phyloP scores from a whole-genome alignment of 2,329 filamentous ascomycete genomes.

The Alternaria longipes region DNA sequence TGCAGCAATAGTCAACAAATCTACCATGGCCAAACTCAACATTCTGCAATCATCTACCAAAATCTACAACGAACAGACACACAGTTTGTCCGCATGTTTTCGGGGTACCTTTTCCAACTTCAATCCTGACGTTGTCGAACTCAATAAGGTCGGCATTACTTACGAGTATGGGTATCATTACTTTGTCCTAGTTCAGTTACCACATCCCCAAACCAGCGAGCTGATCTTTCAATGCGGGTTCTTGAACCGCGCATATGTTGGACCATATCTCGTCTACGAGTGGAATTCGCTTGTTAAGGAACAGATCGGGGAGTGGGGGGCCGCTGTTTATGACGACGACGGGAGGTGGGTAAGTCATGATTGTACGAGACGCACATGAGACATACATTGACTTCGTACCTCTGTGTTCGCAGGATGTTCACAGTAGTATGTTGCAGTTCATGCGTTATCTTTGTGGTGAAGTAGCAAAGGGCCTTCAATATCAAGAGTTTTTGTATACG shows the following conservation, averaged over 20 bases:
- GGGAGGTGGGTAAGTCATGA: not conserved
- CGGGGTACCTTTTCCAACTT: not conserved
- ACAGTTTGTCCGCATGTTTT: not conserved
- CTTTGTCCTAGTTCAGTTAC: not conserved
- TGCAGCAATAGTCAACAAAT: not conserved
- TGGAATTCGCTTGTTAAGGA: slow-evolving; percentile 3
- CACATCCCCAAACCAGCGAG: not conserved
- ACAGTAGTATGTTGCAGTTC: slow-evolving; percentile 2
- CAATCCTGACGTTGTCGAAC: slow-evolving; percentile 1
- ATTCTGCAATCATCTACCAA: not conserved
- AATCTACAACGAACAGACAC: not conserved
- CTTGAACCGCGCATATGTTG: not conserved
- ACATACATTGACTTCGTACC: not conserved
- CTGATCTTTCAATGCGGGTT: not conserved
- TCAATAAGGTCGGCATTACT: slow-evolving; percentile 13
- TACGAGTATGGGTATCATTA: slow-evolving; percentile 5
- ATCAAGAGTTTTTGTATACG: not conserved
- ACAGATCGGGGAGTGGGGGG: not conserved
- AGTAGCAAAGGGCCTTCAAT: not conserved
- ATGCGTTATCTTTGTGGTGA: not conserved
- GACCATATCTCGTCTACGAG: slow-evolving; percentile 4
- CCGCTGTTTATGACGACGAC: not conserved
- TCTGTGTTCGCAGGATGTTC: not conserved
- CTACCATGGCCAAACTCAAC: not conserved
- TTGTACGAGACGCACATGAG: not conserved